A percentile compares a stretch with the other conserved stretches of the same genome.
Evolutionary conservation across 345 rosid genomes (phyloP).

Genomic region (Gynandropsis gynandra): DNA sequence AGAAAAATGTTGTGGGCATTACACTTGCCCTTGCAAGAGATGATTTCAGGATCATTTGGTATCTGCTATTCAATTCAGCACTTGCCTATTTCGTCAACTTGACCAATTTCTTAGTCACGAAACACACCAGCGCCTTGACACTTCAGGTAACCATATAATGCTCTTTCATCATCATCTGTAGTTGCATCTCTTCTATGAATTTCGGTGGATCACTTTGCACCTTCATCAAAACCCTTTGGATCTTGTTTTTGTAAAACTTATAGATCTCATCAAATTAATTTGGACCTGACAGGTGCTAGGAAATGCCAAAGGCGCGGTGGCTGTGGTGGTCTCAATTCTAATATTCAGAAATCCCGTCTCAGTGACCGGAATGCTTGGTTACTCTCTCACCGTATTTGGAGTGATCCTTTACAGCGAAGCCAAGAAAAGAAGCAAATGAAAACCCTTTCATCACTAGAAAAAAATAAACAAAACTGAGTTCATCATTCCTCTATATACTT

Average conservation of each 20-base stretch:
- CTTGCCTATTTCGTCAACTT: slow-evolving; percentile 47
- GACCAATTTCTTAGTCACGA: slow-evolving; percentile 56
- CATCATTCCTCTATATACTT: too few species aligned
- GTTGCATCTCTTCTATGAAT: not conserved
- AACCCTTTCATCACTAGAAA: too few species aligned
- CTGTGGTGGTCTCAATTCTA: slow-evolving; percentile 49
- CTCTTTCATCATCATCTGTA: slow-evolving; percentile 1
- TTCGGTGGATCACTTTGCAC: not conserved
- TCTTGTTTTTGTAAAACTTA: too few species aligned
- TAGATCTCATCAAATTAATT: too few species aligned
- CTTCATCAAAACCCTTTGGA: not conserved
- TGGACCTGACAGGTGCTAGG: slow-evolving; percentile 63
- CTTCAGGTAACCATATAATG: slow-evolving; percentile 36
- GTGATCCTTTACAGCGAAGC: slow-evolving; percentile 48
- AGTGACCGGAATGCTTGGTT: slow-evolving; percentile 49
- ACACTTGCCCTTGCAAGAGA: slow-evolving; percentile 42
- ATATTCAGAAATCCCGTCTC: slow-evolving; percentile 54
- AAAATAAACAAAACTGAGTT: too few species aligned
- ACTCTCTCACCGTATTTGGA: slow-evolving; percentile 44
- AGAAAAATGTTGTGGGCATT: slow-evolving; percentile 39
- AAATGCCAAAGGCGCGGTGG: slow-evolving; percentile 59
- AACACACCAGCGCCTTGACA: slow-evolving; percentile 51
- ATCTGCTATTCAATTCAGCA: slow-evolving; percentile 45
- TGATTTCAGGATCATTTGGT: slow-evolving; percentile 40
- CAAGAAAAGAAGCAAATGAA: slow-evolving; percentile 29